phyloP scores from a whole-genome alignment of 2,329 filamentous ascomycete genomes.

The Alternaria solani region DNA sequence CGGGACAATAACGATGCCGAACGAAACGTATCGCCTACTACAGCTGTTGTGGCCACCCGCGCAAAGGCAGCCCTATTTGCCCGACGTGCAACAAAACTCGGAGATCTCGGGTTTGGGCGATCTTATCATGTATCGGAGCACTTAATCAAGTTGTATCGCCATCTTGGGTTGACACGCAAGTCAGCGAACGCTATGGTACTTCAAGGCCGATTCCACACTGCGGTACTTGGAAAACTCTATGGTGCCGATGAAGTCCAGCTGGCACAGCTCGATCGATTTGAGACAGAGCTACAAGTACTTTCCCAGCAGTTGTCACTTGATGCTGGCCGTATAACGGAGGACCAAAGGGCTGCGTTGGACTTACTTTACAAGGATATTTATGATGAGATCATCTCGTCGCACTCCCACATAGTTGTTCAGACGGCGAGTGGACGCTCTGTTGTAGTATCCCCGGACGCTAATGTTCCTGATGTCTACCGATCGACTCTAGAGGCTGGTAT shows the following conservation, averaged over 20 bases:
- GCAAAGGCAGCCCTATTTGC: conserved; percentile 46
- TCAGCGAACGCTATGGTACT: conserved; percentile 35
- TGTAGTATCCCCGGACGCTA: conserved; percentile 17
- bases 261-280: conserved; percentile 52
- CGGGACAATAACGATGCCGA: conserved; percentile 18
- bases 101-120: conserved; percentile 13
- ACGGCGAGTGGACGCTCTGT: conserved; percentile 6
- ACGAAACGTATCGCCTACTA: conserved; percentile 16
- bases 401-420: conserved; percentile 25
- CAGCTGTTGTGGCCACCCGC: conserved; percentile 26
- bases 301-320: conserved; percentile 48
- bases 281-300: conserved; percentile 51
- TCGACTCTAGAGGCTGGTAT: conserved; percentile 34
- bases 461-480: conserved; percentile 45
- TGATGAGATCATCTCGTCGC: conserved; percentile 32
- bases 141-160: conserved; percentile 35
- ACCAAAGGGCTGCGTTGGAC: conserved; percentile 41
- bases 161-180: conserved; percentile 36
- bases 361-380: conserved; percentile 35
- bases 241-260: conserved; percentile 50
- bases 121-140: conserved; percentile 22
- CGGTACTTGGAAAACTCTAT: conserved; percentile 39
- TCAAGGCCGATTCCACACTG: conserved; percentile 39
- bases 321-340: conserved; percentile 42
- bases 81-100: conserved; percentile 45